Percentiles rank a stretch among this genome's conserved stretches.
phyloP scores from a whole-genome alignment of 139 green algal genomes.

The Tetradesmus obliquus region DNA sequence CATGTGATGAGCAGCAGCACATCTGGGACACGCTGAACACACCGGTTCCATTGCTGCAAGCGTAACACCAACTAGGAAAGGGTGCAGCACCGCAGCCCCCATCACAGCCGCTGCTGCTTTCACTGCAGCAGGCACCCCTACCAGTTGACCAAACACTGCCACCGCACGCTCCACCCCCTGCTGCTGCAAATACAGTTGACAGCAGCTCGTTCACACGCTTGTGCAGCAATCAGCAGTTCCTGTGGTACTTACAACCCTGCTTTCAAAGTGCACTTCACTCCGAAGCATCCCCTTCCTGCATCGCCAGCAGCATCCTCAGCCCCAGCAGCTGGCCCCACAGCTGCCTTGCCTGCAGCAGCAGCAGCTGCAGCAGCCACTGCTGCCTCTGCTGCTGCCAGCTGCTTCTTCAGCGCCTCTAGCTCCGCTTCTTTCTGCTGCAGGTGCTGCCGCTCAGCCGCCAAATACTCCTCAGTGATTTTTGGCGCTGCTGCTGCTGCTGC shows the following conservation, averaged over 20 bases:
- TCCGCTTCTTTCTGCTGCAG: neutral
- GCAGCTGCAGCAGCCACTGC: neutral
- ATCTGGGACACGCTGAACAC: neutral
- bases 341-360: neutral
- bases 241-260: neutral
- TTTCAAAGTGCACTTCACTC: neutral
- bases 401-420: neutral
- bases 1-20: neutral
- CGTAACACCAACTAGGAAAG: neutral
- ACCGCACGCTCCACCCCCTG: neutral
- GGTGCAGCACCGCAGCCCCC: neutral
- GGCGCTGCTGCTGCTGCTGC: constrained; percentile 9
- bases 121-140: no score
- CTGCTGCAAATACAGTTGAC: neutral
- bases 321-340: neutral
- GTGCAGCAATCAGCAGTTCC: neutral
- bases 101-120: neutral
- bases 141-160: neutral
- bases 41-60: neutral
- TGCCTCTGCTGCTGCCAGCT: neutral
- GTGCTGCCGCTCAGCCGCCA: neutral
- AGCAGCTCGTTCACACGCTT: neutral
- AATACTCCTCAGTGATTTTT: neutral
- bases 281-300: neutral
- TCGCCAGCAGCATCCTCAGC: neutral